Percentiles rank a stretch among this genome's conserved stretches.
These are phyloP conservation scores for Thielaviopsis euricoi DNA, from an alignment of 2,329 filamentous ascomycete species.

Conservation along the genomic window DNA sequence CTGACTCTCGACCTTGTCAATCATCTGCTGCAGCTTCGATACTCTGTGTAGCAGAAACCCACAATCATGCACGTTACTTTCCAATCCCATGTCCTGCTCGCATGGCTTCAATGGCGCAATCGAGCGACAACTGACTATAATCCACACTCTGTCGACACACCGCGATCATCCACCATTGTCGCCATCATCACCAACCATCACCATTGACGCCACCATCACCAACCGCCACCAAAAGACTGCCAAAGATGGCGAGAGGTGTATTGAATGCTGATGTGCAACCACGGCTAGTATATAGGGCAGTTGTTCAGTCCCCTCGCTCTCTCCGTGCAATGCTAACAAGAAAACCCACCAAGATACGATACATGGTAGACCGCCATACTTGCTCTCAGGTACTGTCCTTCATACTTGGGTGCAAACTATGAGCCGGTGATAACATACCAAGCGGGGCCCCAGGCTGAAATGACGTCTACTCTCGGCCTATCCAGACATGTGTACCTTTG, in stretches of 20 bases:
- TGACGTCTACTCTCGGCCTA: neutral
- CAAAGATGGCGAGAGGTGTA: neutral
- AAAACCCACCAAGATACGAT: neutral
- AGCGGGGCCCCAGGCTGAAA: neutral
- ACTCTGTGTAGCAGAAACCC: neutral
- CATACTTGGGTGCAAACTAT: too few species aligned
- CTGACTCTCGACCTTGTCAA: neutral
- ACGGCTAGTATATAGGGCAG: too few species aligned
- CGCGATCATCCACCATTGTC: neutral
- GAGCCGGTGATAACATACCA: neutral
- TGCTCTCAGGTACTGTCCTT: neutral
- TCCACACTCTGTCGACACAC: neutral
- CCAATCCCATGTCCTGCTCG: neutral
- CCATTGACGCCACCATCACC: neutral
- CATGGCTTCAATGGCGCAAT: neutral
- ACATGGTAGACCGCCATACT: neutral
- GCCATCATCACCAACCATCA: neutral
- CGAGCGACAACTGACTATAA: neutral
- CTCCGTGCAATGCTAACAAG: neutral
- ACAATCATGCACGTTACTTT: neutral
- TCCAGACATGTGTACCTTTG: neutral
- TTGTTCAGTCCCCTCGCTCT: too few species aligned
- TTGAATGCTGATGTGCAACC: too few species aligned
- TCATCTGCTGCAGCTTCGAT: neutral
- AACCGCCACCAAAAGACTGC: neutral